Evolutionary conservation across 345 rosid genomes (phyloP).

Genomic region (Rhizophora apiculata): DNA sequence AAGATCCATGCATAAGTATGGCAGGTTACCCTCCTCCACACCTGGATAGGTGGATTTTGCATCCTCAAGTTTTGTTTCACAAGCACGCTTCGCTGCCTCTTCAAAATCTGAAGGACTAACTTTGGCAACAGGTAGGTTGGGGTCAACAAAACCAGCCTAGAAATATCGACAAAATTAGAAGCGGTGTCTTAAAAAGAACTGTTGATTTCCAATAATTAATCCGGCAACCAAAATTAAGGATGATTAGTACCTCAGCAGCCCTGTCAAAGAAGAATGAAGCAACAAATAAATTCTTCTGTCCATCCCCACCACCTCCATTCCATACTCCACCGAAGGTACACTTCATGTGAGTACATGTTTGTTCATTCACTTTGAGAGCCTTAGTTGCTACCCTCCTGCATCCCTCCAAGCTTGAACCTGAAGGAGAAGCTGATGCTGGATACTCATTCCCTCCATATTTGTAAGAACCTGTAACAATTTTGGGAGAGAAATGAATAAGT

Average conservation of each 20-base stretch:
- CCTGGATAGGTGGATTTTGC: constrained; percentile 48
- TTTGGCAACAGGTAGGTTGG: constrained; percentile 58
- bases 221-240: constrained; percentile 4
- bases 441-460: constrained; percentile 63
- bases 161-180: constrained; percentile 6
- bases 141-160: constrained; percentile 78
- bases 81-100: constrained; percentile 81
- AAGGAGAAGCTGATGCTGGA: constrained; percentile 50
- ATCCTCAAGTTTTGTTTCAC: constrained; percentile 63
- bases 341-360: constrained; percentile 79
- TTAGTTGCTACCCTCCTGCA: constrained; percentile 62
- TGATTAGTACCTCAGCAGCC: constrained; percentile 79
- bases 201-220: neutral
- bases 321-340: constrained; percentile 96
- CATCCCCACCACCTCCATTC: constrained; percentile 99
- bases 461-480: constrained; percentile 53
- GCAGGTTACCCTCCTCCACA: constrained; percentile 53
- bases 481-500: neutral
- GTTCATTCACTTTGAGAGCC: constrained; percentile 81
- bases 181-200: constrained; percentile 1
- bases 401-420: constrained; percentile 71
- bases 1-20: constrained; percentile 94
- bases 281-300: constrained; percentile 83
- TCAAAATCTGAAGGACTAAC: constrained; percentile 74
- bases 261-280: constrained; percentile 96